Conservation (phyloP, 73 alveolate species). For the Symbiodinium pilosum region DNA sequence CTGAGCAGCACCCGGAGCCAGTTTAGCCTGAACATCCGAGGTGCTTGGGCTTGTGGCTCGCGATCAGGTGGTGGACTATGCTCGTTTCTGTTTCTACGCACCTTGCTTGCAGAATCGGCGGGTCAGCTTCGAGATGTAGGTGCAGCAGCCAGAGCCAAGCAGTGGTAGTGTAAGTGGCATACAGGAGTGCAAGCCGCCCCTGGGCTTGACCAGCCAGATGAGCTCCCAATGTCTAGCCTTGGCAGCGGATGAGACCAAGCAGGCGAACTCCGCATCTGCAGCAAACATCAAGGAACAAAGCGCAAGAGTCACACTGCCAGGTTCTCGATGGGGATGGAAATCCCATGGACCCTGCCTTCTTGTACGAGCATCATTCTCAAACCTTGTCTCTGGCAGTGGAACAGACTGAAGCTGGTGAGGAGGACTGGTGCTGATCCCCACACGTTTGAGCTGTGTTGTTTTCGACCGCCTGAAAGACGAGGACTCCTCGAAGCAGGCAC, state of each 20-base stretch:
- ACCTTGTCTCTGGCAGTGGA: neutral
- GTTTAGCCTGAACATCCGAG: neutral
- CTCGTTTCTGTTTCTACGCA: constrained; percentile 79
- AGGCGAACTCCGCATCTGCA: constrained; percentile 1
- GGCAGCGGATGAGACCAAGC: constrained; percentile 2
- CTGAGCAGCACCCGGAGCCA: neutral
- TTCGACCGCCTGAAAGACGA: too few relatives aligned
- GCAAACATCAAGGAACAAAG: neutral
- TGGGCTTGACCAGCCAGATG: constrained; percentile 16
- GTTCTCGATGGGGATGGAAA: constrained; percentile 49
- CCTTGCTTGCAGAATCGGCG: neutral
- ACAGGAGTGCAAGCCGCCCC: constrained; percentile 85
- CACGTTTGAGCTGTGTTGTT: neutral
- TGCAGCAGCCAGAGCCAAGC: too few relatives aligned
- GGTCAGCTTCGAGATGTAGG: too few relatives aligned
- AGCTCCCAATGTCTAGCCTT: constrained; percentile 38
- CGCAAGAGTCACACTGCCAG: neutral
- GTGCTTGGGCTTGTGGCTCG: constrained; percentile 54
- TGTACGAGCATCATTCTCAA: constrained; percentile 5
- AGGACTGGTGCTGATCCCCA: neutral
- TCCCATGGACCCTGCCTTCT: constrained; percentile 72
- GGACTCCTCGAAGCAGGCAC: too few relatives aligned
- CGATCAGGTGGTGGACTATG: constrained; percentile 47
- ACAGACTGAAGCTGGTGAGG: too few relatives aligned
- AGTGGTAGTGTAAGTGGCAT: too few relatives aligned